Evolutionary conservation across 768 basidiomycete genomes (phyloP), one percentile per base, ranked within the genome.

Genomic region (Tulasnella sp.): DNA sequence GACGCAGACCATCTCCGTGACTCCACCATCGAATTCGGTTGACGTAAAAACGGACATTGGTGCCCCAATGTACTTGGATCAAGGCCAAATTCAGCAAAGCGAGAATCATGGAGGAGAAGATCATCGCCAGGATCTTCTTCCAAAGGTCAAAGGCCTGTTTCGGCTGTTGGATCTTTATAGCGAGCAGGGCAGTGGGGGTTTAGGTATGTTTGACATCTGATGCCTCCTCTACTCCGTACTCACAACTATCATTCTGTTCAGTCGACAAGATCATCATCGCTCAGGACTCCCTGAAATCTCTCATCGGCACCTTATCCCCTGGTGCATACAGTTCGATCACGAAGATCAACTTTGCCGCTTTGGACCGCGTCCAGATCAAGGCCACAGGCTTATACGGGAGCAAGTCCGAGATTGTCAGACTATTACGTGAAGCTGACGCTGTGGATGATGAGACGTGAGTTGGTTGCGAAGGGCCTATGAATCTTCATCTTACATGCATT

Each of bases 341-440:
- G 1, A 78, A 74, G 30, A 78, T 84, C 60, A 74, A 83, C 62
- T 84, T 84, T 67, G 73, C 73, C 45, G 67, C 69, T 0, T 70
- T 84, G 7, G 83, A 84, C 65, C 61, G 71, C 2, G 65, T 73
- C 15, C 54, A 64, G 2, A 65, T 84, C 60, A 75, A 77, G 59
- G 80, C 80, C 4, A 65, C 80, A 4, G 83, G 82, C 1, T 61
- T 84, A 1, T 84, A 84, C 61, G 83, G 82, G 0, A 78, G 76
- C 63, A 79, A 74, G 65, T 66, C 71, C 3, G 74, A 78, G 61
- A 78, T 84, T 15, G 73, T 77, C 7, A 67, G 70, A 9, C 76
- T 82, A 48, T 66, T 84, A 0, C 61, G 62, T 15, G 66, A 71
- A 3, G 65, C 75, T 9, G 68, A 64, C 2, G 69, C 69, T 4